Conservation (phyloP, 2,329 filamentous ascomycete genomes). For the Colletotrichum lini region DNA sequence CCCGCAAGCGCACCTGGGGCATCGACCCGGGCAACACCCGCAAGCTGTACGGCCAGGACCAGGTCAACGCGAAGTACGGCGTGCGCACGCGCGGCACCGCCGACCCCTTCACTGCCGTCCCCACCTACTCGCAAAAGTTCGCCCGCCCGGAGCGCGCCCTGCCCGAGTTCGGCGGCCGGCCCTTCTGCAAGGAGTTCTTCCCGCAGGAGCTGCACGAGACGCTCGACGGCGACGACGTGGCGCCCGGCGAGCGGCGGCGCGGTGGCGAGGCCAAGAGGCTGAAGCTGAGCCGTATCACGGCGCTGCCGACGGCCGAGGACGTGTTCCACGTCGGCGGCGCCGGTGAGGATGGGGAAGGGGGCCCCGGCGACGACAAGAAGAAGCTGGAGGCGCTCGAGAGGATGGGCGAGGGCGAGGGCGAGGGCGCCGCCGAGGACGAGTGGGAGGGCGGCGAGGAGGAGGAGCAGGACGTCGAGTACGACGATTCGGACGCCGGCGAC, state of each 20-base stretch:
- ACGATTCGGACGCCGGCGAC: conserved; percentile 73
- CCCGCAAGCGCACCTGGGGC: conserved; percentile 58
- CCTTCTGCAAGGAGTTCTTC: conserved; percentile 68
- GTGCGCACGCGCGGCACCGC: conserved; percentile 68
- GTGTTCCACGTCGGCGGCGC: conserved; percentile 59
- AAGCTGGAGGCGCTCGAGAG: conserved; percentile 62
- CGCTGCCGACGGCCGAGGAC: conserved; percentile 66
- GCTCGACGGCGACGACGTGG: conserved; percentile 63
- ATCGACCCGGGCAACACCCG: conserved; percentile 56
- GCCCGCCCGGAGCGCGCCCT: conserved; percentile 65
- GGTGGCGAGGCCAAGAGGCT: conserved; percentile 60
- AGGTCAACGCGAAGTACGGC: conserved; percentile 69
- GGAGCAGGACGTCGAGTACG: conserved; percentile 65
- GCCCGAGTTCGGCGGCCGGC: conserved; percentile 66
- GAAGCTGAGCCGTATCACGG: conserved; percentile 62
- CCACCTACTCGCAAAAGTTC: conserved; percentile 71
- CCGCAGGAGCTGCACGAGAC: conserved; percentile 69
- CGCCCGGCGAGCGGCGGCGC: conserved; percentile 39
- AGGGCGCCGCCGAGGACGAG: conserved; percentile 61
- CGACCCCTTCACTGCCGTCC: conserved; percentile 71
- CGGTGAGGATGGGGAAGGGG: conserved; percentile 49
- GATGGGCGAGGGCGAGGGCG: conserved; percentile 65
- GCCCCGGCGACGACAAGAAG: conserved; percentile 52
- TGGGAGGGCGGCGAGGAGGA: conserved; percentile 63
- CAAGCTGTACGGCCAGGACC: conserved; percentile 69